Evolutionary conservation across 768 basidiomycete genomes (phyloP).

Genomic region (Kwoniella europaea): DNA sequence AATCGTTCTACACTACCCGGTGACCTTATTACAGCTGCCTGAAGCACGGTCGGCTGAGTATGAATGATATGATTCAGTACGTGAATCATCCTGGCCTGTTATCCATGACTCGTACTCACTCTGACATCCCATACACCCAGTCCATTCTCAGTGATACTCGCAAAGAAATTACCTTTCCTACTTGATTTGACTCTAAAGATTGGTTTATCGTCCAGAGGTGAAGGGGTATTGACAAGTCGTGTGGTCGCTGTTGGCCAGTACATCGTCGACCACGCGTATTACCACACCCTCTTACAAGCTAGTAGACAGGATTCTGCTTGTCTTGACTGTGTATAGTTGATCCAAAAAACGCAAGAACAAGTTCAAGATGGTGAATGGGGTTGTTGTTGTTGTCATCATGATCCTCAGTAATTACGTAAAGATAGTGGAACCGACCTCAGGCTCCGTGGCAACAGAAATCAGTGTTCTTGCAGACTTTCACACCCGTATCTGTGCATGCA

Average conservation of each 20-base stretch:
- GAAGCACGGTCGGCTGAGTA: constrained; percentile 56
- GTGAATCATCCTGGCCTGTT: too few species aligned
- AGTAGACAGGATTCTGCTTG: too few species aligned
- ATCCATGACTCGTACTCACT: constrained; percentile 27
- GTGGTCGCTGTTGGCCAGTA: constrained; percentile 52
- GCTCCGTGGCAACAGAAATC: too few species aligned
- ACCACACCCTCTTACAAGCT: too few species aligned
- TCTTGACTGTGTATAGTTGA: too few species aligned
- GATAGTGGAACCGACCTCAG: too few species aligned
- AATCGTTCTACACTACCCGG: constrained; percentile 77
- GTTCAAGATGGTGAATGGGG: too few species aligned
- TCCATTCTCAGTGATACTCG: constrained; percentile 28
- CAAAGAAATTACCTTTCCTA: constrained; percentile 50
- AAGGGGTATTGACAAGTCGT: constrained; percentile 25
- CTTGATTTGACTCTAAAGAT: constrained; percentile 32
- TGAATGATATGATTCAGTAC: background rate
- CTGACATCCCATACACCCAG: constrained; percentile 53
- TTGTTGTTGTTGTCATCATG: too few species aligned
- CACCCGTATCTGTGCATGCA: too few species aligned
- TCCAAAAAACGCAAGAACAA: too few species aligned
- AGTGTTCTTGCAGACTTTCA: too few species aligned
- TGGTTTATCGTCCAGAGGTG: constrained; percentile 30
- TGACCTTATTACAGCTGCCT: constrained; percentile 75
- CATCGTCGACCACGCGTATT: constrained; percentile 19
- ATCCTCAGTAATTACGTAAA: too few species aligned